Evolutionary conservation across 306 rosid genomes (phyloP), one percentile per base, ranked within the genome.

Genomic region (Senna siamea): DNA sequence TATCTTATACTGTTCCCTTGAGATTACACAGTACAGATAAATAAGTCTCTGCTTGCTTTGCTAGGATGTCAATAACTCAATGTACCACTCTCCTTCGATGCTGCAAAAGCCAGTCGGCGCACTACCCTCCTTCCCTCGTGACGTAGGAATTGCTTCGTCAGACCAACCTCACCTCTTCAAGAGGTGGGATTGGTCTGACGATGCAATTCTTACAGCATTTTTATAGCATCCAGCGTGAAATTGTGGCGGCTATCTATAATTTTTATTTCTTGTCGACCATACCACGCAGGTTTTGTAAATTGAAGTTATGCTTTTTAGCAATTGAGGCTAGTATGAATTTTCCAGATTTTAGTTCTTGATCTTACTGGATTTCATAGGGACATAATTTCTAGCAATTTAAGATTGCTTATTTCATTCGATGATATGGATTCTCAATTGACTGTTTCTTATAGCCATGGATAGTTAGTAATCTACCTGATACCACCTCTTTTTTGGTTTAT

Each of bases 151-250:
- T 32, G 66, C 43, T 59, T 59, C 66, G 43, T 59, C 66, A 59
- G 44, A 59, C 44, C 66, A 59, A 59, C 66, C 44, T 44, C 66
- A 59, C 44, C 64, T 59, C 66, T 32, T 7, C 7, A 32, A 59
- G 66, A 34, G 64, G 64, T 30, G 64, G 23, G 5, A 20, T 32
- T 59, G 44, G 23, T 59, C 44, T 32, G 66, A 59, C 15, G 44
- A 58, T 59, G 43, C 66, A 59, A 59, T 30, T 32, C 66, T 7
- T 34, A 7, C 43, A 30, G 22, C 66, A 59, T 59, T 15, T n/a
- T 6, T 20, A 32, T 30, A 6, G 44, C 44, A 8, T 32, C 11
- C 12, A 59, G 44, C 19, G 41, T 30, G 0, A 3, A 14, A 28
- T 23, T 10, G 15, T 12, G 20, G 35, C 61, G 2, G n/a, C 7